A percentile compares a stretch with the other conserved stretches of the same genome.
Evolutionary conservation across 345 rosid species (phyloP).

Genomic region (Laguncularia racemosa): DNA sequence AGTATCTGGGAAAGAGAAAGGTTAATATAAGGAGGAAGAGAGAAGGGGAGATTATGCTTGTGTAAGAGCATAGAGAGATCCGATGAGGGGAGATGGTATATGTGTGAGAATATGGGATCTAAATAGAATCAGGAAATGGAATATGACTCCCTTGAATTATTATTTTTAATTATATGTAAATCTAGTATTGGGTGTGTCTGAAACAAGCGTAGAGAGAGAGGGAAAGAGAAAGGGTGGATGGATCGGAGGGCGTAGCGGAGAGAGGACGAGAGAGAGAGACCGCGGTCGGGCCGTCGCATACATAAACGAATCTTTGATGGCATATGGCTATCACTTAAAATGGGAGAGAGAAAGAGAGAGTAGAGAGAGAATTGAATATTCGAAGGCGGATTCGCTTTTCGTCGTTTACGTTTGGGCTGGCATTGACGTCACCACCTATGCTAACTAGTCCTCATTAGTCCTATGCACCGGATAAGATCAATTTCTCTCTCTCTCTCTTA

Average conservation of each 20-base stretch:
- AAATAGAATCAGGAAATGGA: conserved; percentile 54
- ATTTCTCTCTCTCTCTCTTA: not conserved
- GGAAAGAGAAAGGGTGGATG: no score
- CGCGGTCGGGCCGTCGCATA: conserved; percentile 88
- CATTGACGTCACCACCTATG: conserved; percentile 19
- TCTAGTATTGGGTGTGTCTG: no score
- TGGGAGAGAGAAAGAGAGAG: conserved; percentile 4
- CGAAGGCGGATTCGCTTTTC: conserved; percentile 33
- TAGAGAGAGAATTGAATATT: conserved; percentile 33
- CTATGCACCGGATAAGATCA: not conserved
- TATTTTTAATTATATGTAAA: no score
- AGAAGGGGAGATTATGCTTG: conserved; percentile 2
- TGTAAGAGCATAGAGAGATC: conserved; percentile 38
- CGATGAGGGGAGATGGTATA: conserved; percentile 11
- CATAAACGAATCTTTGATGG: conserved; percentile 42
- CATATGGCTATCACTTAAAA: not conserved
- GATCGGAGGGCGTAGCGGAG: not conserved
- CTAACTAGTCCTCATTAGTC: not conserved
- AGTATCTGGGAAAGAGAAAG: not conserved
- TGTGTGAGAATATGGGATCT: conserved; percentile 53
- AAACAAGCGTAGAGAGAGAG: no score
- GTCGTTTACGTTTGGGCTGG: conserved; percentile 29
- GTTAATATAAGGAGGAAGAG: not conserved
- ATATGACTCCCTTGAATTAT: conserved; percentile 26
- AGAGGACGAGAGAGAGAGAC: conserved; percentile 5